Evolutionary conservation across 768 basidiomycete species (phyloP).

Genomic region (Mycena leptocephala): DNA sequence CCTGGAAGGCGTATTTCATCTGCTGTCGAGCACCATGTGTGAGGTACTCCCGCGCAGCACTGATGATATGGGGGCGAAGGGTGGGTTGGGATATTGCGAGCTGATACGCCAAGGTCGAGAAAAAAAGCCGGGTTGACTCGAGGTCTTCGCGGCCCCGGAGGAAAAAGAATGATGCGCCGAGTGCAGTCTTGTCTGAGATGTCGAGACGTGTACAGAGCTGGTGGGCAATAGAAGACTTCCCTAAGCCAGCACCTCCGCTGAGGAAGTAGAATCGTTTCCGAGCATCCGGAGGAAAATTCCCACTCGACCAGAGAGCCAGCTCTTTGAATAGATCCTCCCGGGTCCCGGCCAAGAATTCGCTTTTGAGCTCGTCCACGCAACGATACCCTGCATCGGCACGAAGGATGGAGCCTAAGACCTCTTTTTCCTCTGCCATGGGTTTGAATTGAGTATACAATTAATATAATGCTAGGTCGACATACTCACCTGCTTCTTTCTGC

Average conservation of each 20-base stretch:
- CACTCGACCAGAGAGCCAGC: neutral
- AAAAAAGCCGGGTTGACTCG: too few relatives aligned
- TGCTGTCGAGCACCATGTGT: too few relatives aligned
- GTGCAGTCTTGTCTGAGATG: neutral
- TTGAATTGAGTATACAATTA: neutral
- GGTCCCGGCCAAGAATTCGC: neutral
- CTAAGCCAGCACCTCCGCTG: conserved; percentile 11
- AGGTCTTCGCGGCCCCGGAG: too few relatives aligned
- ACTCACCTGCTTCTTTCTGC: conserved; percentile 1
- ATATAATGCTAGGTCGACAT: neutral
- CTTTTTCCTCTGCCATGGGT: neutral
- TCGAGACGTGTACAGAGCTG: conserved; percentile 10
- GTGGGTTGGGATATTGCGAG: too few relatives aligned
- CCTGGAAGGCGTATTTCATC: too few relatives aligned
- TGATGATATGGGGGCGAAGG: too few relatives aligned
- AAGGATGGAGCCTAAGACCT: neutral
- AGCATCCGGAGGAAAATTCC: neutral
- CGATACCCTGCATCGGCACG: conserved; percentile 1
- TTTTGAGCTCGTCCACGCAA: conserved; percentile 3
- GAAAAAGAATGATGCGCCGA: too few relatives aligned
- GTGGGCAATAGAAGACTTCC: conserved; percentile 20
- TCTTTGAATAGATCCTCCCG: conserved; percentile 3
- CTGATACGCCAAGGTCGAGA: too few relatives aligned
- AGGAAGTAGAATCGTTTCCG: neutral
- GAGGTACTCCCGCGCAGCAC: too few relatives aligned